Percentiles rank a stretch among this genome's conserved stretches.
Conservation (phyloP, 805 yeast species). For the Candida ficus region DNA sequence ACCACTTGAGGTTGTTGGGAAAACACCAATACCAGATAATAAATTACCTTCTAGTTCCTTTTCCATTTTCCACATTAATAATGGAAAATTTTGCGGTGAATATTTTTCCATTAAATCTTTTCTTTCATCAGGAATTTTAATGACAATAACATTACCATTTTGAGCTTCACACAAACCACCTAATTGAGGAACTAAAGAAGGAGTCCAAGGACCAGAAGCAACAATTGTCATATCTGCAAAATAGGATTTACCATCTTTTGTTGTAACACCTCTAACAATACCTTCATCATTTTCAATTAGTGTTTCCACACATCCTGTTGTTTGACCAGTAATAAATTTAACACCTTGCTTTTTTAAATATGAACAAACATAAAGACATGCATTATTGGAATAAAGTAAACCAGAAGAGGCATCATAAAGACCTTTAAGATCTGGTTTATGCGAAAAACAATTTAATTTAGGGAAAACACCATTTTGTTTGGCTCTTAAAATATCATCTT, state of each 20-base stretch:
- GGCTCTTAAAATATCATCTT: constrained; percentile 27
- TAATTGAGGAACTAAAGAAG: constrained; percentile 20
- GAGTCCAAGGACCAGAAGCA: constrained; percentile 24
- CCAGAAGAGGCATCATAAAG: constrained; percentile 29
- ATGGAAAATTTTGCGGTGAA: constrained; percentile 28
- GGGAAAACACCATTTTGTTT: constrained; percentile 23
- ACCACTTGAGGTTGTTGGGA: constrained; percentile 30
- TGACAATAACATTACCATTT: constrained; percentile 31
- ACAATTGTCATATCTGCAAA: constrained; percentile 15
- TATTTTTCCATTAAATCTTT: constrained; percentile 30
- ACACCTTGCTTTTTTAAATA: constrained; percentile 29
- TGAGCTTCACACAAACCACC: constrained; percentile 34
- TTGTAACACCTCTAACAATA: constrained; percentile 17
- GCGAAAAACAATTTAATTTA: constrained; percentile 10
- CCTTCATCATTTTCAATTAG: constrained; percentile 16
- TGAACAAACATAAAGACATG: constrained; percentile 22
- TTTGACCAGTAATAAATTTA: constrained; percentile 28
- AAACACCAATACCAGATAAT: constrained; percentile 30
- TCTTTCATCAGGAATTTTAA: constrained; percentile 33
- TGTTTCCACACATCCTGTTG: constrained; percentile 25
- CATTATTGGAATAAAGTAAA: constrained; percentile 28
- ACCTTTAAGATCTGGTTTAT: constrained; percentile 14
- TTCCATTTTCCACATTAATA: constrained; percentile 30
- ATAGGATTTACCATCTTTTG: constrained; percentile 25
- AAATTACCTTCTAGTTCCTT: constrained; percentile 27